A percentile compares a stretch with the other conserved stretches of the same genome.
These are phyloP conservation scores for Phaeosphaeriaceae sp. DNA, from an alignment of 2,329 filamentous ascomycete genomes.

Conservation along the genomic window DNA sequence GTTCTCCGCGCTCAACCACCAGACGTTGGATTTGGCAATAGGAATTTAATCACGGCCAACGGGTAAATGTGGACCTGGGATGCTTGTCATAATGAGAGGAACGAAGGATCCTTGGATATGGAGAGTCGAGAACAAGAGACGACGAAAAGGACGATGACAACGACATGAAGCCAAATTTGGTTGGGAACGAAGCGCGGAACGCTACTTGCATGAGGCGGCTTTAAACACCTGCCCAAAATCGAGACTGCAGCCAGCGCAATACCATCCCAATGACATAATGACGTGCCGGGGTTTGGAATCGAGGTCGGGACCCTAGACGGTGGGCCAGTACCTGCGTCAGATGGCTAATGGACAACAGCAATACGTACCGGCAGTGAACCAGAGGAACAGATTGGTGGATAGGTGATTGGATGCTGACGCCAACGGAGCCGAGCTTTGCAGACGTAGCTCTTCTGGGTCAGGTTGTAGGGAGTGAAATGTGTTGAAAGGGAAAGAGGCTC, in stretches of 20 bases:
- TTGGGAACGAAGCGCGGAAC: neutral
- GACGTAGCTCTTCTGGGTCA: too few relatives aligned
- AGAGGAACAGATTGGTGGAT: constrained; percentile 6
- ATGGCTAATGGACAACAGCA: constrained; percentile 7
- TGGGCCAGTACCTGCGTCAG: constrained; percentile 20
- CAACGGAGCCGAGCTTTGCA: too few relatives aligned
- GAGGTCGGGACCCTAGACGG: constrained; percentile 8
- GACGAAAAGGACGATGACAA: neutral
- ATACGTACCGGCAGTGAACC: neutral
- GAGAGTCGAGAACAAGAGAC: neutral
- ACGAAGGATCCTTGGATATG: neutral
- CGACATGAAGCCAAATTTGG: neutral
- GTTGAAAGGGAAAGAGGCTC: constrained; percentile 15
- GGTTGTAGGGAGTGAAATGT: too few relatives aligned
- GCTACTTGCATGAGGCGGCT: constrained; percentile 1
- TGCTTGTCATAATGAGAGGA: neutral
- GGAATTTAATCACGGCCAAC: neutral
- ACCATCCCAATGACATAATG: constrained; percentile 1
- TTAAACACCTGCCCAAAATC: neutral
- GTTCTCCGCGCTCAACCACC: neutral
- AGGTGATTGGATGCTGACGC: too few relatives aligned
- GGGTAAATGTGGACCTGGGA: constrained; percentile 3
- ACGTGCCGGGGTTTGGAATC: too few relatives aligned
- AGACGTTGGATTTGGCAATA: neutral
- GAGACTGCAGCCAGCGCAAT: too few relatives aligned